Base-by-base conservation (phyloP, 2,329 filamentous ascomycete species). In the Fusarium brevicatenulatum region DNA sequence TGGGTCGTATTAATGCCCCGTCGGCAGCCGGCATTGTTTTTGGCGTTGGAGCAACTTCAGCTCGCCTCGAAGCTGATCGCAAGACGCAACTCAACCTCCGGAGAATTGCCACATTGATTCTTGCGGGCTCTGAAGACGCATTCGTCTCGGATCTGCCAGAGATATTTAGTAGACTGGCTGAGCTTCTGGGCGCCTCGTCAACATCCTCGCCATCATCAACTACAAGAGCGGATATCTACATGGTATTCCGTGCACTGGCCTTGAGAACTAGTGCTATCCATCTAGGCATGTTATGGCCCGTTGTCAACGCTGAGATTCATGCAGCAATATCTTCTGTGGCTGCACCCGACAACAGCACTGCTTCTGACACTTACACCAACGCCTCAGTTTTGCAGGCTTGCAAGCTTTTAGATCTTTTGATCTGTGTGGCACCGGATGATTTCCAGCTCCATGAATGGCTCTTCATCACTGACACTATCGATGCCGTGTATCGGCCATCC, bases 391-490 rank as follows among this genome's bases (percentile, higher is more conserved):
- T 99, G 7, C 95, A 99, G 81, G 95, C 95, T 1, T 98, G 95
- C 83, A 99, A 98, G 80, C 87, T 99, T 7, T 88, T 99, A 7
- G 96, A 99, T 78, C 86, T 95, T 25, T 86, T 99, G n/a, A 88
- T 98, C 19, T 91, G 94, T 47, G 86, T 95, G 12, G 92, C 93
- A 9, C 95, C 95, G 0, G 96, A 99, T 75, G 96, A 99, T 80
- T 99, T 98, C 83, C 96, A 98, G 81, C 89, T 98, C n/a, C 92
- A 97, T 78, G 94, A 98, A 84, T 99, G 96, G 96, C 89, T 98
- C 8, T 99, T 97, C 81, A 91, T 99, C 62, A 97, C 95, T 4
- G 96, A 99, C 82, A 98, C 95, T 19, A 95, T 98, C 72, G 96
- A 99, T 77, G 95, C 96, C 2, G 93, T 99, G 39, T 97, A 99